These are phyloP conservation scores for Anacardium occidentale DNA, from an alignment of 345 rosid species.

Conservation along the genomic window DNA sequence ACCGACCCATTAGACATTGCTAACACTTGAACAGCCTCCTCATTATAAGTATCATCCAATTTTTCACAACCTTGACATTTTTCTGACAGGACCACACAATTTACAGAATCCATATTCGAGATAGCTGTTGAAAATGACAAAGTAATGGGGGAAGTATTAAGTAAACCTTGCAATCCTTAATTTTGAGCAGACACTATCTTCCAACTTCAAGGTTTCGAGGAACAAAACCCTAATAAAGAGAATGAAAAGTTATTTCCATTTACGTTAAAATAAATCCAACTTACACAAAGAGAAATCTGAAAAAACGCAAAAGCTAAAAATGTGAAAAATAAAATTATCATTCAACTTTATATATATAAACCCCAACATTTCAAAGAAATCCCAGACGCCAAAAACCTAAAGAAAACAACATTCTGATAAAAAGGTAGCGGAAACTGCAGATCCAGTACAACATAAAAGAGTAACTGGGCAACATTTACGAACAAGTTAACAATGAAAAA, in stretches of 20 bases:
- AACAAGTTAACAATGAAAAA: background rate
- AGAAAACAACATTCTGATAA: background rate
- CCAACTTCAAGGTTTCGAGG: background rate
- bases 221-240: background rate
- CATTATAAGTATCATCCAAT: background rate
- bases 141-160: background rate
- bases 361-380: background rate
- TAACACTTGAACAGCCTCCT: conserved; percentile 17
- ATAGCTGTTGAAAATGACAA: conserved; percentile 17
- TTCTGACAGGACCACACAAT: background rate
- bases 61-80: conserved; percentile 12
- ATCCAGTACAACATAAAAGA: background rate
- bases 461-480: background rate
- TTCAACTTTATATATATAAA: too few species aligned
- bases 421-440: background rate
- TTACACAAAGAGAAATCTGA: background rate
- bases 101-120: conserved; percentile 29
- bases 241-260: background rate
- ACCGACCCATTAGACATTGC: background rate
- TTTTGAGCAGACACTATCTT: background rate
- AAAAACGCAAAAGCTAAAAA: background rate
- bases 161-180: background rate
- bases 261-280: background rate
- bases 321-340: too few species aligned
- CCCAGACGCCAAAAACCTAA: background rate